These are phyloP conservation scores for Fraxinus greggii DNA, from an alignment of 305 asterid species.

Conservation along the genomic window DNA sequence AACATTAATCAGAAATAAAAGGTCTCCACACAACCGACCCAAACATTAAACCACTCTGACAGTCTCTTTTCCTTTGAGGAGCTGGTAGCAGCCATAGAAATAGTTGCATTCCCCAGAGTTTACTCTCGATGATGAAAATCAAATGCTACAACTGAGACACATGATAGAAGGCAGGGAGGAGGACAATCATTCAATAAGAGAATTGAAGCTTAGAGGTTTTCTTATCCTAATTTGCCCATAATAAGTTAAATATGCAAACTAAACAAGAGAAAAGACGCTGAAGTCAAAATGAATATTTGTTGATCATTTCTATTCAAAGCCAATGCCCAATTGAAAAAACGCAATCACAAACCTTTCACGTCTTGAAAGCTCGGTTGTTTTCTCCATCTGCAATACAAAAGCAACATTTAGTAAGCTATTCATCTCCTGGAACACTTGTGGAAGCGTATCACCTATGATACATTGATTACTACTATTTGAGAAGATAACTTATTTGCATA, in stretches of 20 bases:
- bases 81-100: background rate
- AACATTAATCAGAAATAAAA: background rate
- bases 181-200: background rate
- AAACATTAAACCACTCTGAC: background rate
- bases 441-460: too few species aligned
- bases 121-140: background rate
- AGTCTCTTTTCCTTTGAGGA: background rate
- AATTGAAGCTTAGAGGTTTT: background rate
- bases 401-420: background rate
- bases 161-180: background rate
- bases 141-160: background rate
- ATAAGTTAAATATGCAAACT: background rate
- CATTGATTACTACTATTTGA: background rate
- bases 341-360: conserved; percentile 53
- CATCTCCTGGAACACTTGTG: too few species aligned
- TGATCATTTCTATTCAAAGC: background rate
- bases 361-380: conserved; percentile 57
- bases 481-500: background rate
- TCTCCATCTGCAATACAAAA: conserved; percentile 43
- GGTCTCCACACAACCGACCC: background rate
- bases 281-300: background rate
- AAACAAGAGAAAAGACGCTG: background rate
- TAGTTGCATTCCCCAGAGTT: background rate
- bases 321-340: background rate
- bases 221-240: background rate